Evolutionary conservation across 768 basidiomycete genomes (phyloP).

Genomic region (Kwoniella dendrophila): DNA sequence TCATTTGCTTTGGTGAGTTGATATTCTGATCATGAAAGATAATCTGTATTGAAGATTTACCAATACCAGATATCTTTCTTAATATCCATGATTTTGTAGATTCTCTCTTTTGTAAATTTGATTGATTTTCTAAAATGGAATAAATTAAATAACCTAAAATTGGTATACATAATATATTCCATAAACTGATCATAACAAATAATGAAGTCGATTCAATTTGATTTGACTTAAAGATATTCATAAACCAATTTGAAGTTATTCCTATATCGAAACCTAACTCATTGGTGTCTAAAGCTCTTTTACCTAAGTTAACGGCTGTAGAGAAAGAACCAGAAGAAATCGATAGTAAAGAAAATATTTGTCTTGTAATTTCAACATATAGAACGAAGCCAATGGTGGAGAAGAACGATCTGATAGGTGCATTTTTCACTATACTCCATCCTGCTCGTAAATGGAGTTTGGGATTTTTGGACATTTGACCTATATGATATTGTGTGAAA

Average conservation of each 20-base stretch:
- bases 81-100: slow-evolving; percentile 1
- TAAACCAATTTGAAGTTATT: slow-evolving; percentile 12
- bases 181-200: slow-evolving; percentile 18
- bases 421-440: slow-evolving; percentile 11
- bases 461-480: background rate
- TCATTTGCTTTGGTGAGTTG: background rate
- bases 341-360: slow-evolving; percentile 10
- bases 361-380: slow-evolving; percentile 19
- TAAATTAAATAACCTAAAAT: slow-evolving; percentile 10
- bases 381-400: background rate
- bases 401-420: slow-evolving; percentile 13
- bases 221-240: slow-evolving; percentile 3
- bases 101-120: background rate
- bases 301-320: background rate
- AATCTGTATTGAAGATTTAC: background rate
- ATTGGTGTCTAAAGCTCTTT: slow-evolving; percentile 3
- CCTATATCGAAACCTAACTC: slow-evolving; percentile 13
- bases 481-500: background rate
- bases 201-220: slow-evolving; percentile 10
- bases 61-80: background rate
- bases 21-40: slow-evolving; percentile 1
- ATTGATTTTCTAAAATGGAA: slow-evolving; percentile 2
- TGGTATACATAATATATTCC: slow-evolving; percentile 20
- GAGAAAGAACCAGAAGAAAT: slow-evolving; percentile 14
- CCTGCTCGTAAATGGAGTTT: background rate